A percentile compares a stretch with the other conserved stretches of the same genome.
phyloP scores from a whole-genome alignment of 352 stramenopile species.

The Phytophthora palmivora region DNA sequence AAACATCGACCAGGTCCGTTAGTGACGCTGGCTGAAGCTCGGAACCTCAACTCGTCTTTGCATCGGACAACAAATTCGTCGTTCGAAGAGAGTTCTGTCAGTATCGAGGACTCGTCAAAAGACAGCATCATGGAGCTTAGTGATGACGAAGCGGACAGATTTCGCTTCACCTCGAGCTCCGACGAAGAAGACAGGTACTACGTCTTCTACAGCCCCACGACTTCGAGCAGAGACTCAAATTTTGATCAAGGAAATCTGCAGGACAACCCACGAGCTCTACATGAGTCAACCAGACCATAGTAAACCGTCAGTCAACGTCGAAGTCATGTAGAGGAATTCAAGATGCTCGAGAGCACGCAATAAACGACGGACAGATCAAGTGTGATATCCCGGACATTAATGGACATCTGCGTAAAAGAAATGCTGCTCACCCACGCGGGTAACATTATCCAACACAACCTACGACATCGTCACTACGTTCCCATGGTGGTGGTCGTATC shows the following conservation, averaged over 20 bases:
- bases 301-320: not conserved
- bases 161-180: conserved; percentile 14
- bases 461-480: conserved; percentile 10
- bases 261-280: not conserved
- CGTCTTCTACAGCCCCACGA: conserved; percentile 30
- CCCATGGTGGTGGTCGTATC: conserved; percentile 4
- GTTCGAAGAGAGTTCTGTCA: conserved; percentile 9
- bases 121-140: conserved; percentile 26
- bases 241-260: conserved; percentile 5
- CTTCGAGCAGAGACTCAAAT: conserved; percentile 3
- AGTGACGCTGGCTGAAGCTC: conserved; percentile 9
- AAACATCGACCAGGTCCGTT: conserved; percentile 12
- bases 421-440: conserved; percentile 5
- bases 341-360: not conserved
- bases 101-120: conserved; percentile 8
- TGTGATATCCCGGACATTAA: conserved; percentile 1
- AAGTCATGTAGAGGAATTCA: conserved; percentile 5
- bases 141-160: conserved; percentile 18
- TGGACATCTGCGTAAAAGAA: conserved; percentile 19
- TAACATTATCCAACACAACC: not conserved
- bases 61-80: conserved; percentile 27
- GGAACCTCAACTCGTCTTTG: conserved; percentile 16
- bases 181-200: conserved; percentile 17
- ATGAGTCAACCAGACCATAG: not conserved
- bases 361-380: conserved; percentile 4